Conservation (phyloP, 768 basidiomycete species). For the Mycena pura region DNA sequence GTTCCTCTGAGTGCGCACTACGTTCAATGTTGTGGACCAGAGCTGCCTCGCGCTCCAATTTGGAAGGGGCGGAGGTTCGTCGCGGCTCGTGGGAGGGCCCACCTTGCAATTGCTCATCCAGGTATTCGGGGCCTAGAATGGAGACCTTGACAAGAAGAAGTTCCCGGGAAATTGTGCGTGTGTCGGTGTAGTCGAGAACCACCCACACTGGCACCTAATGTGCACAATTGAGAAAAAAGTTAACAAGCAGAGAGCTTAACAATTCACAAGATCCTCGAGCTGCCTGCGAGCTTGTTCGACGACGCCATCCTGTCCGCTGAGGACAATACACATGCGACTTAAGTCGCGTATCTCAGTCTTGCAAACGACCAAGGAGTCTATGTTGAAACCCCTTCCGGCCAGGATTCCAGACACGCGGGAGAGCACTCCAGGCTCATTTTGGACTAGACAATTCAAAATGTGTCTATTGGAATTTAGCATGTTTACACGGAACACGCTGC, state of each 20-base stretch:
- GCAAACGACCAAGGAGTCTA: conserved; percentile 98
- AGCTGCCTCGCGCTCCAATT: conserved; percentile 72
- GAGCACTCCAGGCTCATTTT: conserved; percentile 99
- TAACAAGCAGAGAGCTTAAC: not conserved
- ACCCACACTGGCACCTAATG: conserved; percentile 97
- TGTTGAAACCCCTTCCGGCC: conserved; percentile 97
- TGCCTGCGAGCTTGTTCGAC: conserved; percentile 97
- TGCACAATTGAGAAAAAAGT: not conserved
- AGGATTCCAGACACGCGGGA: conserved; percentile 97
- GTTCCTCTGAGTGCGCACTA: conserved; percentile 47
- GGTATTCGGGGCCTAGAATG: conserved; percentile 95
- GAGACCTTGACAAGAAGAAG: conserved; percentile 95
- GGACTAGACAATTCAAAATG: conserved; percentile 95
- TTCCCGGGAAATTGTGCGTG: conserved; percentile 89
- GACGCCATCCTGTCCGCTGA: conserved; percentile 96
- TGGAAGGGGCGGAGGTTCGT: conserved; percentile 48
- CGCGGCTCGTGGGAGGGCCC: conserved; percentile 86
- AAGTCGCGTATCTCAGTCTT: conserved; percentile 96
- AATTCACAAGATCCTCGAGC: conserved; percentile 90
- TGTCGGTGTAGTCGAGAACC: conserved; percentile 96
- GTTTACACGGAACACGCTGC: not conserved
- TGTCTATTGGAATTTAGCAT: conserved; percentile 62
- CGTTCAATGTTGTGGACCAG: conserved; percentile 84
- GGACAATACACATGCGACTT: conserved; percentile 96
- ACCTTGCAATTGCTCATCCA: conserved; percentile 88